phyloP scores from a whole-genome alignment of 2,329 filamentous ascomycete genomes.

The Cladosporium sp. region DNA sequence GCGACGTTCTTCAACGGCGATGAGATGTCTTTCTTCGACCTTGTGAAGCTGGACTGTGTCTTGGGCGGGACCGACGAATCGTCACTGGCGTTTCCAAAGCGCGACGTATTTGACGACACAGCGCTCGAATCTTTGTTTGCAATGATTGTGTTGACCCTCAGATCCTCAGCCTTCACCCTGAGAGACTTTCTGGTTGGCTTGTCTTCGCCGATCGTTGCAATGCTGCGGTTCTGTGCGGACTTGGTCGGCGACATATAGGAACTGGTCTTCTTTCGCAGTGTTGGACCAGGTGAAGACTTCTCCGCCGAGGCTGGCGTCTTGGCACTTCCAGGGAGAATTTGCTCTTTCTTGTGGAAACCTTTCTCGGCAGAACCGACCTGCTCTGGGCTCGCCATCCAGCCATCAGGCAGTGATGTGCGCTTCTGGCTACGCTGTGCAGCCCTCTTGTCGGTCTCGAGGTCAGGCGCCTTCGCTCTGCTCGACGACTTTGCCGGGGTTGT shows the following conservation, averaged over 20 bases:
- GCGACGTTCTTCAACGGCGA: not conserved
- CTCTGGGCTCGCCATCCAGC: conserved; percentile 31
- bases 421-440: conserved; percentile 26
- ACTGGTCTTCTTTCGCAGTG: conserved; percentile 31
- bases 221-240: conserved; percentile 20
- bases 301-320: not conserved
- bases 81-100: not conserved
- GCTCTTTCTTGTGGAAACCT: not conserved
- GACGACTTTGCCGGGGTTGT: conserved; percentile 27
- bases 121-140: not conserved
- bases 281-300: not conserved
- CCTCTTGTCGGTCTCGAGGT: conserved; percentile 23
- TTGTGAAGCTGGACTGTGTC: not conserved
- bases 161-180: not conserved
- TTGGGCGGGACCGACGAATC: not conserved
- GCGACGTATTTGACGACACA: not conserved
- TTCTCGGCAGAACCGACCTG: conserved; percentile 27
- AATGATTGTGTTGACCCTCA: not conserved
- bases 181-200: not conserved
- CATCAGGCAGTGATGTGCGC: conserved; percentile 31
- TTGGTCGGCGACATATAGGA: conserved; percentile 37
- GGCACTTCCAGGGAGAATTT: not conserved
- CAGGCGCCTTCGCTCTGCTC: conserved; percentile 21
- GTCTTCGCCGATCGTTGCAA: not conserved
- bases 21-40: not conserved